Conservation (phyloP, 345 rosid species). For the Camelina neglecta region DNA sequence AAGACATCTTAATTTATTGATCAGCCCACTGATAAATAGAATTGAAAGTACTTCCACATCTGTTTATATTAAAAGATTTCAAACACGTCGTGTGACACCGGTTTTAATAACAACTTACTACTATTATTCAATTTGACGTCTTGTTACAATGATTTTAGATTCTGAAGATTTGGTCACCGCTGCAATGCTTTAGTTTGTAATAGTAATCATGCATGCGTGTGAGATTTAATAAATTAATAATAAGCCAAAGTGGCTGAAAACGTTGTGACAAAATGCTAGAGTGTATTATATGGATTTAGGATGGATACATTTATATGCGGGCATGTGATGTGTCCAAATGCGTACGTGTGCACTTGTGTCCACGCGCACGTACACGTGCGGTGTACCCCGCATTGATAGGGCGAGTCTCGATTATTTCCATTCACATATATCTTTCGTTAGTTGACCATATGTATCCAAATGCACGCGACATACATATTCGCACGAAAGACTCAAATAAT, state of each 20-base stretch:
- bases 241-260: constrained; percentile 2
- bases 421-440: constrained; percentile 9
- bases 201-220: constrained; percentile 35
- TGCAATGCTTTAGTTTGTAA: constrained; percentile 3
- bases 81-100: neutral
- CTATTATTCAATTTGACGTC: neutral
- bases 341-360: constrained; percentile 39
- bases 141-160: neutral
- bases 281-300: neutral
- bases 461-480: constrained; percentile 29
- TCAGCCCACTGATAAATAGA: neutral
- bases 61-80: neutral
- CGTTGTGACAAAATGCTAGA: constrained; percentile 36
- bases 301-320: constrained; percentile 1
- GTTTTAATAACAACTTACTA: neutral
- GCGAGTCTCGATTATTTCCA: constrained; percentile 11
- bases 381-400: neutral
- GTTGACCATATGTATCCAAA: neutral
- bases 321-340: constrained; percentile 45
- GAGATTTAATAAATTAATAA: constrained; percentile 29
- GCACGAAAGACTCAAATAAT: constrained; percentile 9
- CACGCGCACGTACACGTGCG: constrained; percentile 45
- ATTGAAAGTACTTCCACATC: neutral
- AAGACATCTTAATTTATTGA: neutral
- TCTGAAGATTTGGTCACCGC: neutral